Evolutionary conservation across 306 rosid genomes (phyloP).

Genomic region (Citrullus mucosospermus): DNA sequence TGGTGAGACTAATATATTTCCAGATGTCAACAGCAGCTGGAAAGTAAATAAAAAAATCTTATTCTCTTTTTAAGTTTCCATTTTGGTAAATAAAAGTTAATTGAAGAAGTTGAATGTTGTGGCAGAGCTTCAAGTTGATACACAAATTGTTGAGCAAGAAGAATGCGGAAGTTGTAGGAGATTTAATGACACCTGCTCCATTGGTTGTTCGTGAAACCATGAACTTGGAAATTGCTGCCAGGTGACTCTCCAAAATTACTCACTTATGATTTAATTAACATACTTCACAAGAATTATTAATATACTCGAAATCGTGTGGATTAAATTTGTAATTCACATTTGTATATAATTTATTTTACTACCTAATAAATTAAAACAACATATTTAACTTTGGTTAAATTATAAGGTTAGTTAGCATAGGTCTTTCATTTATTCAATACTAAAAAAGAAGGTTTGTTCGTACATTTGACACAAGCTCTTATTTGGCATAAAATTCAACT

Average conservation of each 20-base stretch:
- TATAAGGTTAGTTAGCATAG: too few species aligned
- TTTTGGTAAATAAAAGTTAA: neutral
- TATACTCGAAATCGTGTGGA: too few species aligned
- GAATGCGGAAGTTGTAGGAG: slow-evolving; percentile 68
- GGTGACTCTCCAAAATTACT: slow-evolving; percentile 13
- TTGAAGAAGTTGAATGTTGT: neutral
- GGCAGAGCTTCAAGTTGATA: slow-evolving; percentile 73
- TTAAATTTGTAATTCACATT: too few species aligned
- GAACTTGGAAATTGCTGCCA: slow-evolving; percentile 85
- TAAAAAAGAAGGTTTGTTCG: too few species aligned
- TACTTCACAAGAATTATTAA: too few species aligned
- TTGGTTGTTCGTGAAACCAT: slow-evolving; percentile 74
- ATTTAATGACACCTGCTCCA: slow-evolving; percentile 81
- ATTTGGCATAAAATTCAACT: too few species aligned
- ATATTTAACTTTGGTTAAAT: too few species aligned
- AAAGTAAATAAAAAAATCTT: slow-evolving; percentile 34
- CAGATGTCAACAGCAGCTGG: slow-evolving; percentile 82
- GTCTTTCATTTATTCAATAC: too few species aligned
- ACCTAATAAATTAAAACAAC: too few species aligned
- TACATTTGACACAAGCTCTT: too few species aligned
- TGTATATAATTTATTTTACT: too few species aligned
- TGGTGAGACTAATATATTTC: slow-evolving; percentile 64
- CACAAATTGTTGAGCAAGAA: slow-evolving; percentile 73
- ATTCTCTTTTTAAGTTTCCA: neutral
- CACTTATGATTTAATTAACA: too few species aligned